Percentiles rank a stretch among this genome's conserved stretches.
Conservation (phyloP, 139 green algal genomes). For the Marvania coccoides region DNA sequence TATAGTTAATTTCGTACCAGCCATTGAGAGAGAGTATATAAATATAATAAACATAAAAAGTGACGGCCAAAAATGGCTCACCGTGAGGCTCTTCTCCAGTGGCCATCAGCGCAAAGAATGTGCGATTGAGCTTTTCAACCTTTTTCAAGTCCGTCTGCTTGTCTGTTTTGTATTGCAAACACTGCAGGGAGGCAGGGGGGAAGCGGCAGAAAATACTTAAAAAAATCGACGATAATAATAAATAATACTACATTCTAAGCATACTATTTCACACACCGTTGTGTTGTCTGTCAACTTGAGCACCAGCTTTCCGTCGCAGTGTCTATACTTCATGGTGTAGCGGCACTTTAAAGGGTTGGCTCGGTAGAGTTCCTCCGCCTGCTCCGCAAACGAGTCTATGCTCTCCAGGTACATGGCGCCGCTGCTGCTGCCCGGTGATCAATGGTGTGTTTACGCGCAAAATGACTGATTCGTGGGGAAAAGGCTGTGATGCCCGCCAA, state of each 20-base stretch:
- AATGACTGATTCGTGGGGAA: no score
- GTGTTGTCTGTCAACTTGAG: conserved; percentile 86
- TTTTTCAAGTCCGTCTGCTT: conserved; percentile 79
- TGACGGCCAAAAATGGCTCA: no score
- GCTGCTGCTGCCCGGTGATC: no score
- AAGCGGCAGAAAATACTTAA: background rate
- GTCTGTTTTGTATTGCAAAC: conserved; percentile 84
- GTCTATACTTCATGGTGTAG: conserved; percentile 81
- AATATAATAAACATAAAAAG: no score
- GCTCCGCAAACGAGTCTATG: conserved; percentile 67
- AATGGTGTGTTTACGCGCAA: no score
- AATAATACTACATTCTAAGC: background rate
- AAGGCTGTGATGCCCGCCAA: no score
- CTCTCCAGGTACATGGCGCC: conserved; percentile 54
- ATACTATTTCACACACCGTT: conserved; percentile 38
- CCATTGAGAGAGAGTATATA: no score
- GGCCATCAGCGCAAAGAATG: conserved; percentile 82
- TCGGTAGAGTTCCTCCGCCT: conserved; percentile 59
- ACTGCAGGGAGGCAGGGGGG: conserved; percentile 36
- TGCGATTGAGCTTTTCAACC: conserved; percentile 77
- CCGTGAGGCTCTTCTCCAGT: conserved; percentile 19
- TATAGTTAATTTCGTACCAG: no score
- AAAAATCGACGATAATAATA: no score
- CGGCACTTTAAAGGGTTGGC: conserved; percentile 60
- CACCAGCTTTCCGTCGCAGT: conserved; percentile 71